Evolutionary conservation across 768 basidiomycete genomes (phyloP), one percentile per base, ranked within the genome.

Genomic region (Agaricus subrufescens): DNA sequence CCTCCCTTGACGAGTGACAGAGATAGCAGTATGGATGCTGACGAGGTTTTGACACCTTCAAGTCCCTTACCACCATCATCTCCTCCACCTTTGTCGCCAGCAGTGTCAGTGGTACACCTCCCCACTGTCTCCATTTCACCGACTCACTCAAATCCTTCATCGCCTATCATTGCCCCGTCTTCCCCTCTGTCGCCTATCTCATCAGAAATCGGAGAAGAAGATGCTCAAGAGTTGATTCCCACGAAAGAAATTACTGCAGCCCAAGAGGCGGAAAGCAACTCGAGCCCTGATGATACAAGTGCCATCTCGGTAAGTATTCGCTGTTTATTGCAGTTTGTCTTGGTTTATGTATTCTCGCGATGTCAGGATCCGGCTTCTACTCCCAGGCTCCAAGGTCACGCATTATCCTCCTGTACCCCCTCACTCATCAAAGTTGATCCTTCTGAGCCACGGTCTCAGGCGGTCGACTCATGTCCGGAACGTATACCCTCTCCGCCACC

Each of bases 31-130:
- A 56, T 64, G 48, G 72, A 69, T 23, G 60, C 54, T 11, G 71
- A 72, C 15, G 66, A 64, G 19, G 55, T 59, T 46, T 62, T 60
- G 9, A 61, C 60, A 44, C 64, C 63, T 2, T 68, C 64, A 25
- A 69, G 69, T 6, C 69, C 69, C 10, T 63, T 72, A 29, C 74
- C 71, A 5, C 73, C 78, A 12, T 79, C 79, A 12, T 78, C 79
- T 2, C 77, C 78, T 23, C 70, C 78, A 23, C 69, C 73, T 4
- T 61, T 73, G 29, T 79, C 79, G 0, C 78, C 77, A 14, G 54
- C 11, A 68, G 74, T 58, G 72, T 74, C 25, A 60, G 62, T 37
- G 65, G 71, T 38, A 66, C 70, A 38, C 71, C 75, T 27, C 67
- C 74, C 26, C 60, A 68, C 66, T 59, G 70, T 65, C 65, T 71